A percentile compares a stretch with the other conserved stretches of the same genome.
Conservation (phyloP, 805 yeast species). For the Candida loeiensis region DNA sequence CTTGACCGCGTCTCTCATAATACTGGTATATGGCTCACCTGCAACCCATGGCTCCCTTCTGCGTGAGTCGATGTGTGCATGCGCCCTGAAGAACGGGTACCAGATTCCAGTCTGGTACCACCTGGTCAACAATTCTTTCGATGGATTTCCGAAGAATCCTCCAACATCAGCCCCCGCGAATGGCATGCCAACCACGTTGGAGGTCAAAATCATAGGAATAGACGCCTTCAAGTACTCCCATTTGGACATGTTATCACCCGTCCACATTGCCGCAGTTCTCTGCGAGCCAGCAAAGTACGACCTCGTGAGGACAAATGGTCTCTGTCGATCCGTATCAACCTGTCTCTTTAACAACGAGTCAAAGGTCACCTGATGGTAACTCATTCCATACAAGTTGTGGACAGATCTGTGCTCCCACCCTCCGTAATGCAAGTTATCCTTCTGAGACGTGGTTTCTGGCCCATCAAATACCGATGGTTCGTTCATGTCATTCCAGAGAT, state of each 20-base stretch:
- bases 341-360: constrained; percentile 54
- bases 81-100: constrained; percentile 96
- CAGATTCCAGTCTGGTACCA: constrained; percentile 97
- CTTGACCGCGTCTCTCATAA: constrained; percentile 66
- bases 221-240: constrained; percentile 86
- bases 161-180: constrained; percentile 97
- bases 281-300: constrained; percentile 91
- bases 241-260: constrained; percentile 91
- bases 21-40: constrained; percentile 65
- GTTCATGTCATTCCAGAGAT: constrained; percentile 97
- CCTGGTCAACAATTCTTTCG: constrained; percentile 72
- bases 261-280: constrained; percentile 91
- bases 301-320: constrained; percentile 88
- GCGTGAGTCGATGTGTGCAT: constrained; percentile 90
- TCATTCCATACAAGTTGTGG: constrained; percentile 80
- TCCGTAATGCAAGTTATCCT: constrained; percentile 73
- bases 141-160: constrained; percentile 91
- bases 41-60: constrained; percentile 92
- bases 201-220: constrained; percentile 82
- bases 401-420: constrained; percentile 87
- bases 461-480: constrained; percentile 96
- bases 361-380: constrained; percentile 77
- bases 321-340: constrained; percentile 41
- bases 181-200: constrained; percentile 81
- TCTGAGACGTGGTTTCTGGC: constrained; percentile 88